phyloP scores from a whole-genome alignment of 2,329 filamentous ascomycete species.

The Pseudopithomyces maydicus region DNA sequence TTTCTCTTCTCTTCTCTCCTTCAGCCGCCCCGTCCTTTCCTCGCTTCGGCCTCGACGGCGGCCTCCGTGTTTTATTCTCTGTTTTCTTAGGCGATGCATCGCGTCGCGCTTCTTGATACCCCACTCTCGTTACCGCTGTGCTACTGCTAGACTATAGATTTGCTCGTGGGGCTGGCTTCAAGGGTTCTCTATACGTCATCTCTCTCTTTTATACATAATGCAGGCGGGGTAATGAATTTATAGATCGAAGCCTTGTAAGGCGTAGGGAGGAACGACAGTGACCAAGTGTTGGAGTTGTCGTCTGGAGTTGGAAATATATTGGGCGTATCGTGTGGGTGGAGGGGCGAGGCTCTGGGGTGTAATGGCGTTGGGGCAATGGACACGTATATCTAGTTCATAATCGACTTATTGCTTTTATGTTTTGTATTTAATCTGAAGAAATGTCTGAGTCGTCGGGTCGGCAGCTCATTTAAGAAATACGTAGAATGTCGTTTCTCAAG shows the following conservation, averaged over 20 bases:
- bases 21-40: not conserved
- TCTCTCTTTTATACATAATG: not conserved
- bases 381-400: not conserved
- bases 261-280: not conserved
- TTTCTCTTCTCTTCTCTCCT: not conserved
- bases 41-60: not conserved
- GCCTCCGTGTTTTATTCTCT: not conserved
- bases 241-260: not conserved
- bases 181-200: slow-evolving; percentile 3
- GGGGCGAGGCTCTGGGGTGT: not conserved
- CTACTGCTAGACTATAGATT: slow-evolving; percentile 9
- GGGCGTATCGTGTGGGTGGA: not conserved
- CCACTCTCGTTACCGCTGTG: slow-evolving; percentile 12
- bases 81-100: not conserved
- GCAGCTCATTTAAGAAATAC: too few relatives aligned
- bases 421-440: too few relatives aligned
- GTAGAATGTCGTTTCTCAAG: too few relatives aligned
- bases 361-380: not conserved
- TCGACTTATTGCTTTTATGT: not conserved
- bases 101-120: slow-evolving; percentile 8
- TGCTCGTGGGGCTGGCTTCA: slow-evolving; percentile 10
- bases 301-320: not conserved
- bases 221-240: not conserved
- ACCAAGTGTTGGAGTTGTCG: slow-evolving; percentile 15
- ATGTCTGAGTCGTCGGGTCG: too few relatives aligned